phyloP scores from a whole-genome alignment of 2,329 filamentous ascomycete species.

The Phialocephala subalpina region DNA sequence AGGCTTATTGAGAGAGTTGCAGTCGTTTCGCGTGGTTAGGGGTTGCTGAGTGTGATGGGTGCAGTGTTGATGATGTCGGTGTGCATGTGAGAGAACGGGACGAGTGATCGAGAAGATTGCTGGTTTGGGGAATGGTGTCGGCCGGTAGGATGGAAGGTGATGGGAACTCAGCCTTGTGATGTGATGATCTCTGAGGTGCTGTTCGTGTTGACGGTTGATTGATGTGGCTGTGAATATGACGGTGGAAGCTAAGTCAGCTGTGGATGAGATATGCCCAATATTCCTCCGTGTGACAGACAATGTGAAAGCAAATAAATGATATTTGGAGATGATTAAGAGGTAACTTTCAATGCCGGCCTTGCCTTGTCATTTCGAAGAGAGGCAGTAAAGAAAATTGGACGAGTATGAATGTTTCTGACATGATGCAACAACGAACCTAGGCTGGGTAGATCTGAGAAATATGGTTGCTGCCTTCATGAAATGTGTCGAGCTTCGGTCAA shows the following conservation, averaged over 20 bases:
- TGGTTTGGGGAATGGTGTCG: neutral
- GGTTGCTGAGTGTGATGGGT: slow-evolving; percentile 7
- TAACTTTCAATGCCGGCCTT: too few species aligned
- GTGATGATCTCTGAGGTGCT: too few species aligned
- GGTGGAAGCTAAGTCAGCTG: too few species aligned
- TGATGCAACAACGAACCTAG: neutral
- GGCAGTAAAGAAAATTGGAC: too few species aligned
- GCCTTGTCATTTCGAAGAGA: too few species aligned
- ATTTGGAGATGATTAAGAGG: too few species aligned
- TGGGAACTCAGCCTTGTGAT: neutral
- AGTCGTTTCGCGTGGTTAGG: neutral
- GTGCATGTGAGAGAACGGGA: too few species aligned
- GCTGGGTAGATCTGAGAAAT: neutral
- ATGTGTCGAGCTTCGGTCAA: neutral
- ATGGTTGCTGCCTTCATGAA: neutral
- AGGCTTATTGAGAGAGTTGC: slow-evolving; percentile 3
- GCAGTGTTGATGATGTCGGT: neutral
- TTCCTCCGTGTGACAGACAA: too few species aligned
- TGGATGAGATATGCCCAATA: too few species aligned
- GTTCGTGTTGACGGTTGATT: too few species aligned
- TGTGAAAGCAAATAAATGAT: too few species aligned
- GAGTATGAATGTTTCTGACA: neutral
- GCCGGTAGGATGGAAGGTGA: neutral
- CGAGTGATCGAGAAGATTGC: neutral
- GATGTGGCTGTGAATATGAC: neutral